These are phyloP conservation scores for Dictyostelium firmibasis DNA, from an alignment of 78 protist species.

Conservation along the genomic window DNA sequence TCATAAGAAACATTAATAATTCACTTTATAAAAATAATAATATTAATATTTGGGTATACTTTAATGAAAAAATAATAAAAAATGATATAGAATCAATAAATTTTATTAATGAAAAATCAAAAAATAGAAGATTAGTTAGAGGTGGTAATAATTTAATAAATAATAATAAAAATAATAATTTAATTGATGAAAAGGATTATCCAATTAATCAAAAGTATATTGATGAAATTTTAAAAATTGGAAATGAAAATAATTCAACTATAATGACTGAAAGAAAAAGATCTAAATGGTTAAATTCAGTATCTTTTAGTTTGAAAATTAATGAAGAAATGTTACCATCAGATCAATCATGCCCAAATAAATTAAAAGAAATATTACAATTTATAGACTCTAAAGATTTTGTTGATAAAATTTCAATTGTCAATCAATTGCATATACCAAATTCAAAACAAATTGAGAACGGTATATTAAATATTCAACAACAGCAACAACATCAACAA, in stretches of 20 bases:
- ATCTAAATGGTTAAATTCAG: conserved; percentile 8
- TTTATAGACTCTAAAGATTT: not conserved
- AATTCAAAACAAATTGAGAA: not conserved
- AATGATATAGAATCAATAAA: not conserved
- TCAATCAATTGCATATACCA: not conserved
- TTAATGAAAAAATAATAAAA: not conserved
- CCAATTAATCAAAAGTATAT: not conserved
- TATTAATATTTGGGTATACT: not conserved
- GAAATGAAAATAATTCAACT: not conserved
- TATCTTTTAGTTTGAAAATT: not conserved
- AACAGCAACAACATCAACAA: no score
- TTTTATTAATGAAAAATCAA: not conserved
- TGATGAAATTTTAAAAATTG: not conserved
- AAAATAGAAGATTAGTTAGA: not conserved
- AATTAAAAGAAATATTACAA: not conserved
- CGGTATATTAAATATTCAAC: no score
- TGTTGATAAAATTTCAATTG: not conserved
- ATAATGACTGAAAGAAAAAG: not conserved
- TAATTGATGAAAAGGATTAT: not conserved
- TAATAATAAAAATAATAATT: not conserved
- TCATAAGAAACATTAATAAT: no score
- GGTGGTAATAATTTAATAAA: not conserved
- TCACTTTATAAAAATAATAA: no score
- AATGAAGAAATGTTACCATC: not conserved
- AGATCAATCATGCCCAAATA: not conserved